Evolutionary conservation across 331 rosid species (phyloP).

Genomic region (Spiraea crenata): DNA sequence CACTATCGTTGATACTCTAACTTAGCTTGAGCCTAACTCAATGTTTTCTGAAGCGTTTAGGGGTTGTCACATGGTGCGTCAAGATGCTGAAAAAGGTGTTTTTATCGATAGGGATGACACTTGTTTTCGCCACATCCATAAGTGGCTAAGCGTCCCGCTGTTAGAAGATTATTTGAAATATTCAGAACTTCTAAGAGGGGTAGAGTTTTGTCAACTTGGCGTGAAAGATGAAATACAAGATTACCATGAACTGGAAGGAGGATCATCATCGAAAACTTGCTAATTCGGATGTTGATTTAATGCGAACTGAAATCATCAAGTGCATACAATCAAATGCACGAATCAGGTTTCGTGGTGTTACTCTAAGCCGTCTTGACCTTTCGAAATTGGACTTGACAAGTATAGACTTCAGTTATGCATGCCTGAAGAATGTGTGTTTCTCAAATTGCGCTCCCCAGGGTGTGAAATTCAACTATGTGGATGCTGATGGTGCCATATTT

Average conservation of each 20-base stretch:
- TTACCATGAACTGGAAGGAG: conserved; percentile 43
- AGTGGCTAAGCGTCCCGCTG: conserved; percentile 80
- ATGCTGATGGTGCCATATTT: conserved; percentile 72
- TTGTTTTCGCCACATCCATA: conserved; percentile 78
- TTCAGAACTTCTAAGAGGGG: conserved; percentile 65
- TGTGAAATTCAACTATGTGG: conserved; percentile 76
- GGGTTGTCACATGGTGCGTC: conserved; percentile 39
- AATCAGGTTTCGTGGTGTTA: conserved; percentile 39
- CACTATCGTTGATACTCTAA: conserved; percentile 65
- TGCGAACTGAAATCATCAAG: conserved; percentile 75
- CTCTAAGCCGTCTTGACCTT: neutral
- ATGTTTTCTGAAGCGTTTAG: conserved; percentile 91
- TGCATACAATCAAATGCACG: conserved; percentile 63
- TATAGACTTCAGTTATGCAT: conserved; percentile 76
- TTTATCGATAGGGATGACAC: conserved; percentile 82
- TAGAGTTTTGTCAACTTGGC: conserved; percentile 72
- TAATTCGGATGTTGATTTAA: conserved; percentile 53
- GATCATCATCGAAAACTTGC: conserved; percentile 24
- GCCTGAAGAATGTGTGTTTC: conserved; percentile 72
- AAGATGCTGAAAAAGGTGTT: conserved; percentile 59
- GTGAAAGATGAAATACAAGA: conserved; percentile 54
- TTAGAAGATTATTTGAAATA: conserved; percentile 46
- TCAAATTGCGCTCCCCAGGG: conserved; percentile 64
- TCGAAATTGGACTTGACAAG: neutral
- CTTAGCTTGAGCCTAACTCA: conserved; percentile 68